These are phyloP conservation scores for Hibiscus syriacus DNA, from an alignment of 345 rosid species.

Conservation along the genomic window DNA sequence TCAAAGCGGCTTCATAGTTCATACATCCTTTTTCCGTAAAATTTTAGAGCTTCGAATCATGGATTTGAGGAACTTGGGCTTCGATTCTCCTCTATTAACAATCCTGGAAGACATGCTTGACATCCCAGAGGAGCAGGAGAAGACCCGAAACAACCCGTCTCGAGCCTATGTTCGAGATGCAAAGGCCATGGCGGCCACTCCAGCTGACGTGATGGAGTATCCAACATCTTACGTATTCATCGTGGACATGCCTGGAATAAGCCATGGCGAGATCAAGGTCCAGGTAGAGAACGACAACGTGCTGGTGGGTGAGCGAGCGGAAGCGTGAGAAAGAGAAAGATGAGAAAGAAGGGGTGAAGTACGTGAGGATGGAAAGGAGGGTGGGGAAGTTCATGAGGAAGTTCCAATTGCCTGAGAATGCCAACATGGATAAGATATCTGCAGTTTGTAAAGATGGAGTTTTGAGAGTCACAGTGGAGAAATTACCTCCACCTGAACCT, in stretches of 20 bases:
- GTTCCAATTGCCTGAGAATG: slow-evolving; percentile 64
- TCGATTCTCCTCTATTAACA: slow-evolving; percentile 34
- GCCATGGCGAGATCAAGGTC: slow-evolving; percentile 56
- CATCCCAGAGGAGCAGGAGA: slow-evolving; percentile 24
- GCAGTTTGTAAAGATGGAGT: slow-evolving; percentile 76
- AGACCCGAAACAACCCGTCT: slow-evolving; percentile 37
- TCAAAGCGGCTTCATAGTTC: no score
- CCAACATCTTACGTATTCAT: slow-evolving; percentile 47
- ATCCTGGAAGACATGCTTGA: slow-evolving; percentile 57
- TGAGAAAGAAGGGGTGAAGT: slow-evolving; percentile 59
- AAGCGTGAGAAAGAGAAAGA: slow-evolving; percentile 31
- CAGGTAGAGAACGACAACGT: slow-evolving; percentile 73
- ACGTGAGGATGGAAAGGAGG: slow-evolving; percentile 75
- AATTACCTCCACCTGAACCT: slow-evolving; percentile 78
- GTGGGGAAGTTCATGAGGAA: slow-evolving; percentile 74
- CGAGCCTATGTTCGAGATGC: slow-evolving; percentile 57
- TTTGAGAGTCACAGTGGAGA: slow-evolving; percentile 61
- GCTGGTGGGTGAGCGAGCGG: slow-evolving; percentile 29
- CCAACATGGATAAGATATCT: slow-evolving; percentile 43
- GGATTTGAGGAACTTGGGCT: slow-evolving; percentile 42
- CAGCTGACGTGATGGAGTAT: slow-evolving; percentile 64
- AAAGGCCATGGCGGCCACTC: slow-evolving; percentile 80
- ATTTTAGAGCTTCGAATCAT: slow-evolving; percentile 4
- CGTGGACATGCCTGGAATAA: slow-evolving; percentile 80
- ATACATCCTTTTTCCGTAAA: no score